Base-by-base conservation (phyloP, 805 yeast genomes). In the Kodamaea kaohsiungensis region DNA sequence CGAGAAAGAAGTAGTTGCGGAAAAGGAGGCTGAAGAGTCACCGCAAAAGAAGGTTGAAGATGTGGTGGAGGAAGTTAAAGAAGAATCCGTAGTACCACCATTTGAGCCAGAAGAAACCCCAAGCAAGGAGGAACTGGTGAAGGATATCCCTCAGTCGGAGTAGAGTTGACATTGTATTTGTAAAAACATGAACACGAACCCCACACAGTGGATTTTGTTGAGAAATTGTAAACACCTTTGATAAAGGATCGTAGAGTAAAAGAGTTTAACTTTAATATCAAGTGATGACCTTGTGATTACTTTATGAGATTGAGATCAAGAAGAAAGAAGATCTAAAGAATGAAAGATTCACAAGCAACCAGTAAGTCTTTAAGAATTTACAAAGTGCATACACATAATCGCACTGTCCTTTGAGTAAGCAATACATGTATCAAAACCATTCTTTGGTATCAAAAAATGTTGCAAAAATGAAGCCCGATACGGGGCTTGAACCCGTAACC, bases 71-170 rank as follows among this genome's bases (percentile, higher is more conserved):
- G 57, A 54, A 19, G 53, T 48, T 27, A 39, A 51, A 33, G 59
- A 51, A 42, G 59, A 57, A 46, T 46, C 54, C 1, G 52, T 55
- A 7, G 60, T 55, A 19, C 60, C 60, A 39, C 60, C 56, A 2
- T 48, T 58, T 40, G 61, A 53, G 40, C 52, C 39, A 9, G 54
- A 47, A 7, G 59, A 52, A 6, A 55, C 58, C 12, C 39, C 53
- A 12, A 35, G 35, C 30, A 48, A 30, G 33, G 53, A 54, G 10
- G 47, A 19, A 13, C 22, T 17, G 13, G 43, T 40, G 25, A 48
- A 46, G 48, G 49, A 42, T 33, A 42, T 48, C 27, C 55, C 55
- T 15, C 49, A 49, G 30, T 55, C 57, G n/a, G 63, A 62, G 37
- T 54, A 54, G 33, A 13, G 16, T 48, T 19, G 19, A 18, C 19